A percentile compares a stretch with the other conserved stretches of the same genome.
Conservation (phyloP, 2,329 filamentous ascomycete genomes). For the Cercospora sojina region DNA sequence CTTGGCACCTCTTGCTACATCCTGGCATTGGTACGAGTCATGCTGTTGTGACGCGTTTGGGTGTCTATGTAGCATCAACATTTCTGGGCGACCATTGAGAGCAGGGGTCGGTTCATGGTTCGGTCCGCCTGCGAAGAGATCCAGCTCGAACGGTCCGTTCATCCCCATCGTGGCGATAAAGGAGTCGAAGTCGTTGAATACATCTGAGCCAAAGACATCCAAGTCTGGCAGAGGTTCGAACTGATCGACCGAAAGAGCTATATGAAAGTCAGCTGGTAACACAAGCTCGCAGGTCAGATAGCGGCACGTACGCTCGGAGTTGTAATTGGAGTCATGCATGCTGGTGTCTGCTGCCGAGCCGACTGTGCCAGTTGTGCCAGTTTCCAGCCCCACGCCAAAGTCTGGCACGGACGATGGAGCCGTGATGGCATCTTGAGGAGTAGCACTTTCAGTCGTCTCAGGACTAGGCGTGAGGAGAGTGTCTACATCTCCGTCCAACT, state of each 20-base stretch:
- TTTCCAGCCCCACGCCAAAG: background rate
- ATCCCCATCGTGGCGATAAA: conserved; percentile 19
- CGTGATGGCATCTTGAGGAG: background rate
- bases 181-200: conserved; percentile 15
- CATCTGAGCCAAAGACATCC: conserved; percentile 1
- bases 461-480: background rate
- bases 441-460: background rate
- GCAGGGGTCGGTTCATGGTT: background rate
- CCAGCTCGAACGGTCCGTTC: conserved; percentile 6
- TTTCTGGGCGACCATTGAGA: background rate
- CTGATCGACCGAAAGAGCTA: background rate
- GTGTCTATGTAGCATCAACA: conserved; percentile 1
- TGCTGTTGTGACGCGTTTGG: background rate
- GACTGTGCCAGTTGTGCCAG: background rate
- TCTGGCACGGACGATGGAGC: background rate
- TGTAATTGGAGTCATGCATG: background rate
- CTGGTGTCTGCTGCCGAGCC: background rate
- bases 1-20: background rate
- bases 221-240: background rate
- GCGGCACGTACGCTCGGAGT: background rate
- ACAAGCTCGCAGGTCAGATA: background rate
- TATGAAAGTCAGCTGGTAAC: background rate
- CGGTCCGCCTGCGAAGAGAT: background rate
- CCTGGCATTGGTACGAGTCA: background rate
- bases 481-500: too few relatives aligned